Evolutionary conservation across 768 basidiomycete species (phyloP).

Genomic region (Tylopilus intermedius): DNA sequence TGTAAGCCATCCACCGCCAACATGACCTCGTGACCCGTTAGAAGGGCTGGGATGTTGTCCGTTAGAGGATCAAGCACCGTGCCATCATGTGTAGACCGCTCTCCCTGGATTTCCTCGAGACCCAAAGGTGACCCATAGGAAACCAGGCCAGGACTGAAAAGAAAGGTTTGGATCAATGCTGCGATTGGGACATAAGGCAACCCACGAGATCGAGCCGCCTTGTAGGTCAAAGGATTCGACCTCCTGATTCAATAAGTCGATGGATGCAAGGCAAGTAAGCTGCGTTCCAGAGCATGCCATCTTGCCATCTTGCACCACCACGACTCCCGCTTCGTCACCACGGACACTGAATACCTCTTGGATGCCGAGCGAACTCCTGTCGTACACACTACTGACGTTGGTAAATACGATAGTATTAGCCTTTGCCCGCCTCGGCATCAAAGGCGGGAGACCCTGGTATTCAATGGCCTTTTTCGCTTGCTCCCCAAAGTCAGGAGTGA

Average conservation of each 20-base stretch:
- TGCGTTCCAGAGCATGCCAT: slow-evolving; percentile 47
- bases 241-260: slow-evolving; percentile 12
- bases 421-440: slow-evolving; percentile 39
- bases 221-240: slow-evolving; percentile 51
- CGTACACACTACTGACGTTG: slow-evolving; percentile 54
- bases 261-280: slow-evolving; percentile 21
- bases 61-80: slow-evolving; percentile 43
- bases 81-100: slow-evolving; percentile 55
- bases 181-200: slow-evolving; percentile 13
- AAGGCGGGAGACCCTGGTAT: slow-evolving; percentile 69
- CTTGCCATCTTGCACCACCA: slow-evolving; percentile 49
- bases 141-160: slow-evolving; percentile 40
- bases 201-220: slow-evolving; percentile 56
- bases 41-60: slow-evolving; percentile 31
- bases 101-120: slow-evolving; percentile 50
- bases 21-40: slow-evolving; percentile 37
- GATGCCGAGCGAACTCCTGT: slow-evolving; percentile 28
- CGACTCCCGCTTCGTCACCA: slow-evolving; percentile 32
- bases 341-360: slow-evolving; percentile 18
- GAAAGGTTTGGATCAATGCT: background rate
- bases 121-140: slow-evolving; percentile 45
- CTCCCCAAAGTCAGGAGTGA: slow-evolving; percentile 58
- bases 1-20: slow-evolving; percentile 70
- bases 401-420: slow-evolving; percentile 52
- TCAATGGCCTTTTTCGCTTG: slow-evolving; percentile 55